Percentiles rank a stretch among this genome's conserved stretches.
These are phyloP conservation scores for Ramularia endophylla DNA, from an alignment of 2,329 filamentous ascomycete species.

Conservation along the genomic window DNA sequence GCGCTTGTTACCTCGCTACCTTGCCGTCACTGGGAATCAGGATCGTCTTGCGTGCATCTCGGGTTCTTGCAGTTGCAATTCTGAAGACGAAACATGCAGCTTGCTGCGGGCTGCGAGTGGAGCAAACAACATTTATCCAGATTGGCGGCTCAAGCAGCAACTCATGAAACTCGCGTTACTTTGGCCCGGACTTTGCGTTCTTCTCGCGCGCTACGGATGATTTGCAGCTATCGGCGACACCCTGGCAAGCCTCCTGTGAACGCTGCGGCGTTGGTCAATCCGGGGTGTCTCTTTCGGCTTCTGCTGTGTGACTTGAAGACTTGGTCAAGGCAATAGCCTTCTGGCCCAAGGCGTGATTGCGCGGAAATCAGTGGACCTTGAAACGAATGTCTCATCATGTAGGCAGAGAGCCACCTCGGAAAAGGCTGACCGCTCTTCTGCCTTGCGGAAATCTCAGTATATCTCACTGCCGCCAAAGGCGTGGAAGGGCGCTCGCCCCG, in stretches of 20 bases:
- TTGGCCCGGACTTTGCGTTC: background rate
- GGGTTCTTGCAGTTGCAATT: constrained; percentile 11
- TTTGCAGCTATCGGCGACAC: constrained; percentile 11
- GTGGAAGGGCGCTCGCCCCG: too few species aligned
- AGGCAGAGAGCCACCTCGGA: too few species aligned
- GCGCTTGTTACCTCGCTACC: constrained; percentile 4
- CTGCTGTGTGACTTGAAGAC: background rate
- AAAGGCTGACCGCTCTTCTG: too few species aligned
- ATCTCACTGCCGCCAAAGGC: too few species aligned
- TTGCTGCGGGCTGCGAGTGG: constrained; percentile 9
- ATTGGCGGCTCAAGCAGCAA: background rate
- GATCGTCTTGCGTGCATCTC: constrained; percentile 1
- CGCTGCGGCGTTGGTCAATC: too few species aligned
- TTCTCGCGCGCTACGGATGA: constrained; percentile 7
- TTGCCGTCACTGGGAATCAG: constrained; percentile 2
- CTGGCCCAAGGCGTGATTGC: constrained; percentile 4
- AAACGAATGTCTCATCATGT: constrained; percentile 9
- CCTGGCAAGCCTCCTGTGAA: constrained; percentile 6
- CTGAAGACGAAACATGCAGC: constrained; percentile 10
- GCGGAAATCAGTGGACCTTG: constrained; percentile 13
- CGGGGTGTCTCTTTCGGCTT: background rate
- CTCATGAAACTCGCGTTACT: too few species aligned
- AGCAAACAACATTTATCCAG: constrained; percentile 11
- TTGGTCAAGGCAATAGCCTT: background rate
- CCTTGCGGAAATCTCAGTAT: too few species aligned